Conservation (phyloP, 352 stramenopile species). For the Pythium rhizo-oryzae region DNA sequence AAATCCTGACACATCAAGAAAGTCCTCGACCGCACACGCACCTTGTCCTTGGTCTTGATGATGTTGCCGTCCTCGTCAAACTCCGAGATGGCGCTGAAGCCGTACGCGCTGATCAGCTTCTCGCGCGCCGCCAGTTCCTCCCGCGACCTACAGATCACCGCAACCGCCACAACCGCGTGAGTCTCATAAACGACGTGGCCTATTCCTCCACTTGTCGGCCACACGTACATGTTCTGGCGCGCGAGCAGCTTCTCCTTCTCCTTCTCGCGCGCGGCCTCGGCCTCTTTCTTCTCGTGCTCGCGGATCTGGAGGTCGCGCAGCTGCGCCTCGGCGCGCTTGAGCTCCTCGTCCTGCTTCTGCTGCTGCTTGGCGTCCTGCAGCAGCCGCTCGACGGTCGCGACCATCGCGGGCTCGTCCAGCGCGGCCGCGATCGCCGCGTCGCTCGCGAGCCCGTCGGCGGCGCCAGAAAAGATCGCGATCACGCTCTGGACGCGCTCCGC, state of each 20-base stretch:
- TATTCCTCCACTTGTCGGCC: too few species aligned
- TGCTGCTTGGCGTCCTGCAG: conserved; percentile 39
- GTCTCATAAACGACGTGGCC: too few species aligned
- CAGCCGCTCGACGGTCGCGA: conserved; percentile 52
- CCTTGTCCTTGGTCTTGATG: conserved; percentile 74
- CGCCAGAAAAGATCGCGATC: conserved; percentile 59
- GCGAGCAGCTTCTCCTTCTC: conserved; percentile 67
- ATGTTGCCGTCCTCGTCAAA: conserved; percentile 87
- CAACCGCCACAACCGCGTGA: not conserved
- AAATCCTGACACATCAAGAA: not conserved
- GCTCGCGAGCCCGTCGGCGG: conserved; percentile 52
- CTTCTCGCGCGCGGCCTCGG: conserved; percentile 49
- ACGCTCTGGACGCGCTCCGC: conserved; percentile 70
- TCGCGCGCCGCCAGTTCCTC: conserved; percentile 71
- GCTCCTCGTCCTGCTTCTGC: conserved; percentile 39
- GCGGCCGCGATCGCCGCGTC: conserved; percentile 40
- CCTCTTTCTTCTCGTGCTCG: conserved; percentile 62
- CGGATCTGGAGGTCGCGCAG: conserved; percentile 57
- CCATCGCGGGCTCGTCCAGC: conserved; percentile 48
- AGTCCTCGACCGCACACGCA: conserved; percentile 5
- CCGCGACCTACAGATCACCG: conserved; percentile 37
- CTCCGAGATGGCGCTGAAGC: conserved; percentile 76
- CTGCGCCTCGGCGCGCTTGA: conserved; percentile 47
- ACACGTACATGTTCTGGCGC: conserved; percentile 63
- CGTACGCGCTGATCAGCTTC: conserved; percentile 82